Base-by-base conservation (phyloP, 1,284 basidiomycete genomes). In the Earliella scabrosa region DNA sequence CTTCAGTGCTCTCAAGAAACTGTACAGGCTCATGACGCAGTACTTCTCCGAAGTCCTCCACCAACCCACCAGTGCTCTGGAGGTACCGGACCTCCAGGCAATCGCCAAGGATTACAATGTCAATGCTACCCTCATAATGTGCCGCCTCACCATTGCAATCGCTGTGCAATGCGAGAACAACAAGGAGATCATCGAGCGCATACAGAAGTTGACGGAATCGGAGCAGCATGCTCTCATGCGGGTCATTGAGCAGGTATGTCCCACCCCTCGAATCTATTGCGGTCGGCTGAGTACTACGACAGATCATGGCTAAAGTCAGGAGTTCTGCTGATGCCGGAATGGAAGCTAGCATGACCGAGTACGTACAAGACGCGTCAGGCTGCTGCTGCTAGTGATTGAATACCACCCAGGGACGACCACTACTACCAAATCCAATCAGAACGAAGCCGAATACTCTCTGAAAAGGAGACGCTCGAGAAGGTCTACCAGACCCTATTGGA, bases 151-250 rank as follows among this genome's bases (percentile, higher is more conserved):
- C 2, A 92, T 98, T 45, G 93, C 92, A 4, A 94, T 98, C 63
- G 92, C 95, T 0, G 95, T 97, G 2, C 92, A 97, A 68, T 93
- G 92, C 69, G 88, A 92, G 70, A 83, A 83, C 72, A 94, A 93
- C 66, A 84, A 88, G 71, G 83, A 86, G 51, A 90, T 93, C 62
- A 93, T 95, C 57, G 86, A 86, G 65, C 90, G 86, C 68, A 95
- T 97, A 45, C 93, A 95, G 69, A 79, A 80, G 3, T 74, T 96
- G 61, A 85, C 82, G 52, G 87, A 94, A 71, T 79, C 77, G 24
- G 88, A 94, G 65, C 94, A 97, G 73, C 88, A 92, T 72, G 77
- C 85, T 67, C 75, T 94, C 54, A 92, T 95, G 93, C 88, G 82
- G 72, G 87, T 90, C 52, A 94, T 94, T 58, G 92, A 94, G 72